Conservation (phyloP, 2,329 filamentous ascomycete species). For the Capronia epimyces region DNA sequence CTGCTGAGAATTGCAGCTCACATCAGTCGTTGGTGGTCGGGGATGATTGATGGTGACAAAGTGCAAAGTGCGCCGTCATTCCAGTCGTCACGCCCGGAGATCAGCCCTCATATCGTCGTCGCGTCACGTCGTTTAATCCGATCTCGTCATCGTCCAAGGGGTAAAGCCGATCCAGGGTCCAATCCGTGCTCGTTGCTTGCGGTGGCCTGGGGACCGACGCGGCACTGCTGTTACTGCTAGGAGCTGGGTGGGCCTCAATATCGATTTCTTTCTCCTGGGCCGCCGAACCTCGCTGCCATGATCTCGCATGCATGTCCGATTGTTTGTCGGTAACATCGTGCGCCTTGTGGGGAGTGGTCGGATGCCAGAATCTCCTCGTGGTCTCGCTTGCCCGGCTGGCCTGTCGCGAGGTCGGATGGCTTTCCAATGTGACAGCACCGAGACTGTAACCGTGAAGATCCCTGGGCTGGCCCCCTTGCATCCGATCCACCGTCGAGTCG, state of each 20-base stretch:
- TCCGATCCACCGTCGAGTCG: conserved; percentile 19
- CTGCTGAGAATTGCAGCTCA: too few species aligned
- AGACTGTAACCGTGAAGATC: conserved; percentile 15
- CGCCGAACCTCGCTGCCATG: conserved; percentile 1
- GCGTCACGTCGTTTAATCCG: conserved; percentile 8
- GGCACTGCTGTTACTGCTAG: conserved; percentile 20
- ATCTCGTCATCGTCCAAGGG: conserved; percentile 26
- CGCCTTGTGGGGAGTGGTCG: conserved; percentile 3
- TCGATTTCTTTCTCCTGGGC: conserved; percentile 15
- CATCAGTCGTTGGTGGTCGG: too few species aligned
- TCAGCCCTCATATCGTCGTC: conserved; percentile 17
- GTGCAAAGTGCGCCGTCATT: too few species aligned
- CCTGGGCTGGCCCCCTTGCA: conserved; percentile 16
- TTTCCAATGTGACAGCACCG: conserved; percentile 11
- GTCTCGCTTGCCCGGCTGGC: conserved; percentile 4
- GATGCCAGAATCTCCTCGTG: background rate
- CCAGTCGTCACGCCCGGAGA: too few species aligned
- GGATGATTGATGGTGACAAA: too few species aligned
- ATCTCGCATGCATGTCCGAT: background rate
- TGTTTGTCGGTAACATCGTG: background rate
- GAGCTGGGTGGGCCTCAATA: conserved; percentile 8
- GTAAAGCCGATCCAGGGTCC: conserved; percentile 27
- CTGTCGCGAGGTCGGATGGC: conserved; percentile 10
- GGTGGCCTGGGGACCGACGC: conserved; percentile 10
- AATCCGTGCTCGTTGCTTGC: conserved; percentile 8